Conservation (phyloP, 495 filamentous ascomycete species). For the Podospora anserina region DNA sequence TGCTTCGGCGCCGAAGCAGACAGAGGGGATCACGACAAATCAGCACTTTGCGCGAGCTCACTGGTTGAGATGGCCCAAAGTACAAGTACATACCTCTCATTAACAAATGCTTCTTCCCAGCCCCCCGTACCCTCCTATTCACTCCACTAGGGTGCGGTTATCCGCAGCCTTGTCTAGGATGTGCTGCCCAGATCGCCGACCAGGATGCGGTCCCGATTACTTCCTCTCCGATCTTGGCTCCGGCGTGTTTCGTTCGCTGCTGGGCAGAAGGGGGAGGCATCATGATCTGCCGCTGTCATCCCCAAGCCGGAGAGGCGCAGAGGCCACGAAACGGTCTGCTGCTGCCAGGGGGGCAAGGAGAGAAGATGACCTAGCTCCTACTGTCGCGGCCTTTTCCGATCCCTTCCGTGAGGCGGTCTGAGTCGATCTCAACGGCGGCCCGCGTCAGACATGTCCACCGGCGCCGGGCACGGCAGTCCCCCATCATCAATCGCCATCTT, state of each 20-base stretch:
- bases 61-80: neutral
- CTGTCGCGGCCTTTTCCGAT: constrained; percentile 15
- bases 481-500: neutral
- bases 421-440: constrained; percentile 24
- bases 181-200: constrained; percentile 35
- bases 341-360: neutral
- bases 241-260: neutral
- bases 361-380: neutral
- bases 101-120: neutral
- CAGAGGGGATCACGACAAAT: neutral
- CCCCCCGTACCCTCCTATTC: neutral
- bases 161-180: constrained; percentile 3
- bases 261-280: neutral
- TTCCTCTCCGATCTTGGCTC: constrained; percentile 33
- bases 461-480: neutral
- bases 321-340: neutral
- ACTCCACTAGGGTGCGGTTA: constrained; percentile 16
- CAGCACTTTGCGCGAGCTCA: neutral
- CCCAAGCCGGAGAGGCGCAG: too few relatives aligned
- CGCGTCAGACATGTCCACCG: constrained; percentile 18
- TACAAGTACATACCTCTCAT: neutral
- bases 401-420: constrained; percentile 14
- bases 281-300: neutral
- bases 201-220: constrained; percentile 22
- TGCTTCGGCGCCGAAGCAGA: constrained; percentile 5